Percentiles rank a stretch among this genome's conserved stretches.
These are phyloP conservation scores for Chaetomium fimeti DNA, from an alignment of 495 filamentous ascomycete genomes.

Conservation along the genomic window DNA sequence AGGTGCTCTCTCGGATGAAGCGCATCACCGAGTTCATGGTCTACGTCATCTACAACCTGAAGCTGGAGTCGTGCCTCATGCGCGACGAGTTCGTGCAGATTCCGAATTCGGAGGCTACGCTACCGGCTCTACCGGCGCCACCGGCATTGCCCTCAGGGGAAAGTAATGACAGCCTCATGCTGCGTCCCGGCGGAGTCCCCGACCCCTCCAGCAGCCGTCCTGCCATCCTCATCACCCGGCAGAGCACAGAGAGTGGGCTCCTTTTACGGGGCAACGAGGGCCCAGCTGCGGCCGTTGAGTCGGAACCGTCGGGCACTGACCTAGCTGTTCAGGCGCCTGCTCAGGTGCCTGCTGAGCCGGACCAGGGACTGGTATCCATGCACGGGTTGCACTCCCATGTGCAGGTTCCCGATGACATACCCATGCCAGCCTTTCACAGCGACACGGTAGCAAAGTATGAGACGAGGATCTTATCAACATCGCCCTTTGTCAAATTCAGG, in stretches of 20 bases:
- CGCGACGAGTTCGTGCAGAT: conserved; percentile 91
- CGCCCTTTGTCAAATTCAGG: conserved; percentile 92
- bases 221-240: conserved; percentile 27
- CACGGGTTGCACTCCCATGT: conserved; percentile 46
- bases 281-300: not conserved
- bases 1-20: conserved; percentile 75
- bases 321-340: conserved; percentile 7
- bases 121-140: not conserved
- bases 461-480: conserved; percentile 91
- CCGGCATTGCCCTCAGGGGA: conserved; percentile 12
- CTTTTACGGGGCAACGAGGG: conserved; percentile 19
- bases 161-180: conserved; percentile 27
- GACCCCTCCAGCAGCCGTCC: conserved; percentile 13
- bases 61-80: conserved; percentile 94
- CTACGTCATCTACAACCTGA: conserved; percentile 97
- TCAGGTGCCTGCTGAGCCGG: conserved; percentile 25
- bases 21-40: conserved; percentile 97
- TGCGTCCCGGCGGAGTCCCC: not conserved
- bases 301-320: conserved; percentile 18
- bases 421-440: conserved; percentile 88
- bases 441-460: conserved; percentile 91
- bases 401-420: conserved; percentile 77
- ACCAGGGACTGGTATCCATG: conserved; percentile 42
- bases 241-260: conserved; percentile 29
- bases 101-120: conserved; percentile 57